phyloP scores from a whole-genome alignment of 2,329 filamentous ascomycete genomes.

The Amauroascus verrucosus region DNA sequence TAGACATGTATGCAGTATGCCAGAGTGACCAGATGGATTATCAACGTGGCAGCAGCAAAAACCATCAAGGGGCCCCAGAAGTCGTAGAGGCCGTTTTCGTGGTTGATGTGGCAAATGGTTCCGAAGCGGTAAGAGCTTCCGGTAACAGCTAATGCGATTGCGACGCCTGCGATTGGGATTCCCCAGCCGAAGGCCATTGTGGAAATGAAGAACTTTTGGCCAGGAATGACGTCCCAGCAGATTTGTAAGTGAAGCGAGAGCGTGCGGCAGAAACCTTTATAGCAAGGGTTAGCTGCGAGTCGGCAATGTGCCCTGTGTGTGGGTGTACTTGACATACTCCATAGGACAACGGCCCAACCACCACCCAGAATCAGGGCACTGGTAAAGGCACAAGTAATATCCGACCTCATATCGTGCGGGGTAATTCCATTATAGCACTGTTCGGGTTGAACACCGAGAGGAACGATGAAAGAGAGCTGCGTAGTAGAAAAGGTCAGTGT shows the following conservation, averaged over 20 bases:
- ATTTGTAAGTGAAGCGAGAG: constrained; percentile 93
- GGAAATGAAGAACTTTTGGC: constrained; percentile 77
- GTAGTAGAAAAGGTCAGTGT: constrained; percentile 21
- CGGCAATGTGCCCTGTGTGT: not conserved
- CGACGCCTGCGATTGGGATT: constrained; percentile 64
- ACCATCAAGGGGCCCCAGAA: constrained; percentile 85
- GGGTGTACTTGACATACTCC: constrained; percentile 46
- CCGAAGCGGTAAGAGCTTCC: constrained; percentile 94
- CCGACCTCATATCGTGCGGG: constrained; percentile 81
- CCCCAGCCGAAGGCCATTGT: constrained; percentile 75
- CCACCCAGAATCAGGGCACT: constrained; percentile 78
- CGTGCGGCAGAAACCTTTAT: constrained; percentile 64
- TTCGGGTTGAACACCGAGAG: constrained; percentile 63
- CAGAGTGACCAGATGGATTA: constrained; percentile 77
- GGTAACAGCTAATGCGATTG: constrained; percentile 68
- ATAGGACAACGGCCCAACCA: constrained; percentile 73
- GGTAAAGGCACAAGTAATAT: constrained; percentile 72
- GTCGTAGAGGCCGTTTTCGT: constrained; percentile 66
- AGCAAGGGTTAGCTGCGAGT: not conserved
- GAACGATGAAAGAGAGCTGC: constrained; percentile 82
- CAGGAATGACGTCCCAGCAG: constrained; percentile 90
- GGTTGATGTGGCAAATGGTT: constrained; percentile 86
- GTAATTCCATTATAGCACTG: constrained; percentile 87
- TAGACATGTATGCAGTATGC: constrained; percentile 93
- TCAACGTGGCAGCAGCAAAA: constrained; percentile 62